Evolutionary conservation across 1,139 yeast genomes (phyloP).

Genomic region (Diutina rugosa): DNA sequence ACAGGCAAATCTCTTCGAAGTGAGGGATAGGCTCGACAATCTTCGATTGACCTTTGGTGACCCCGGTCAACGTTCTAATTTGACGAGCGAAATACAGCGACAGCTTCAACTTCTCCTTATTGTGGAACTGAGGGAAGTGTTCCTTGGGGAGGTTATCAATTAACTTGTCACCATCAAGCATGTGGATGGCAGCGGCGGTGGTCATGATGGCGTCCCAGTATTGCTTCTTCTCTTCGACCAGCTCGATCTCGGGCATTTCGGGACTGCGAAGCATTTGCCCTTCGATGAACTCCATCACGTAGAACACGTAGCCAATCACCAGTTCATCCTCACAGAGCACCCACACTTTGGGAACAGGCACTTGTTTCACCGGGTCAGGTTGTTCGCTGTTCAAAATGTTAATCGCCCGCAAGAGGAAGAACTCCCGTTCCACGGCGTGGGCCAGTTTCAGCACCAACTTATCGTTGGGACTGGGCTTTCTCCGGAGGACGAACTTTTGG

Average conservation of each 20-base stretch:
- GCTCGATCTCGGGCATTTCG: slow-evolving; percentile 24
- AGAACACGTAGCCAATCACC: slow-evolving; percentile 38
- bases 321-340: slow-evolving; percentile 40
- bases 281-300: slow-evolving; percentile 47
- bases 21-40: slow-evolving; percentile 39
- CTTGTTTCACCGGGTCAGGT: slow-evolving; percentile 13
- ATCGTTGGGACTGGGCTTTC: slow-evolving; percentile 46
- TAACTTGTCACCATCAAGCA: slow-evolving; percentile 33
- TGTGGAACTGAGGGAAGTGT: slow-evolving; percentile 35
- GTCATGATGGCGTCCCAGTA: slow-evolving; percentile 42
- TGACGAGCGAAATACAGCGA: slow-evolving; percentile 44
- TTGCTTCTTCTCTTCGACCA: slow-evolving; percentile 10
- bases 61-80: slow-evolving; percentile 32
- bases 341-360: slow-evolving; percentile 37
- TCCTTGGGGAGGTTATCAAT: slow-evolving; percentile 29
- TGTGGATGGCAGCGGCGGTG: slow-evolving; percentile 40
- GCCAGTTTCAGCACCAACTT: slow-evolving; percentile 46
- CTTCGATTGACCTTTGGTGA: slow-evolving; percentile 38
- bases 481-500: slow-evolving; percentile 36
- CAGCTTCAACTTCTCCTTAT: slow-evolving; percentile 10
- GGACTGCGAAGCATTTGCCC: slow-evolving; percentile 53
- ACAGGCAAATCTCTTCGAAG: slow-evolving; percentile 28
- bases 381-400: slow-evolving; percentile 15
- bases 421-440: slow-evolving; percentile 57
- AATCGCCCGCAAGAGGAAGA: slow-evolving; percentile 37